Percentiles rank a stretch among this genome's conserved stretches.
These are phyloP conservation scores for Parsonsia alboflavescens DNA, from an alignment of 257 asterid species.

Conservation along the genomic window DNA sequence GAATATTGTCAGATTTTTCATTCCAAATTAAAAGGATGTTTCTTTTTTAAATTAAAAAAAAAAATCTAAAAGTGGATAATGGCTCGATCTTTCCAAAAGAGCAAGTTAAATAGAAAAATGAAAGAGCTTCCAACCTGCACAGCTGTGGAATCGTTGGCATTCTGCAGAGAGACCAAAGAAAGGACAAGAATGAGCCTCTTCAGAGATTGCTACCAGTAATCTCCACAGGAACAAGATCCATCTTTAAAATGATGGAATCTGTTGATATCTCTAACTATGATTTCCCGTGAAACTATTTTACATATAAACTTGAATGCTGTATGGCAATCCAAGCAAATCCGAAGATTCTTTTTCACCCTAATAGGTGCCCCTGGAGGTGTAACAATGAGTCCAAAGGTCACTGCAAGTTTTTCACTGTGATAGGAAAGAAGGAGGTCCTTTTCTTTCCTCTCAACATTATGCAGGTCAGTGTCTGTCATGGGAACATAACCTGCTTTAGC, in stretches of 20 bases:
- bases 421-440: conserved; percentile 59
- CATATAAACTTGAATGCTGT: conserved; percentile 65
- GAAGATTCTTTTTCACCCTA: conserved; percentile 72
- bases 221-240: conserved; percentile 79
- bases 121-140: background rate
- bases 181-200: too few relatives aligned
- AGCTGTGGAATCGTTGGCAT: background rate
- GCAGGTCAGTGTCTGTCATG: conserved; percentile 57
- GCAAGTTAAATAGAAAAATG: too few relatives aligned
- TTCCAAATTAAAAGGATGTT: background rate
- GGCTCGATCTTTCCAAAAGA: background rate
- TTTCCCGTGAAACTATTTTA: conserved; percentile 56
- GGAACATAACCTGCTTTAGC: conserved; percentile 70
- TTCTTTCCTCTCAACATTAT: conserved; percentile 50
- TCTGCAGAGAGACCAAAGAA: background rate
- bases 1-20: background rate
- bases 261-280: conserved; percentile 61
- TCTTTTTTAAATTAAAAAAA: background rate
- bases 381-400: conserved; percentile 64
- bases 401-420: conserved; percentile 86
- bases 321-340: conserved; percentile 80
- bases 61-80: too few relatives aligned
- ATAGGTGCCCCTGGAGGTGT: conserved; percentile 68
- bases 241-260: conserved; percentile 77
- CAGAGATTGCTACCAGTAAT: conserved; percentile 47